Base-by-base conservation (phyloP, 106 monocot genomes). In the Dendrobium catenatum region DNA sequence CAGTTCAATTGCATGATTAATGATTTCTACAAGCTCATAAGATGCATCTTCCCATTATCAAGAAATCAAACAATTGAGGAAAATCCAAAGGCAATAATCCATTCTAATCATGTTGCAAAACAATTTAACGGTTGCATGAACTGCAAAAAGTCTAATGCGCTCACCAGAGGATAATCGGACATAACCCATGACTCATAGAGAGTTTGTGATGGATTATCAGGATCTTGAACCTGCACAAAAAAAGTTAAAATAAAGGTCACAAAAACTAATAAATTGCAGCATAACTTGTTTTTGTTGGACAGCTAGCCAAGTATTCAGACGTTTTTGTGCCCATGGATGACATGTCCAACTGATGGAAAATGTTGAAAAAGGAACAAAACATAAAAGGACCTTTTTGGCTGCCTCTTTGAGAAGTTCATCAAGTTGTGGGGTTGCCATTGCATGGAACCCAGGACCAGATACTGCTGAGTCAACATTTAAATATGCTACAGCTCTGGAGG, bases 151-250 rank as follows among this genome's bases (percentile, higher is more conserved):
- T 5, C 9, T 55, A 13, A 40, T 41, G 79, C 86, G 82, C 91
- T 93, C 51, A 42, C 43, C 6, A 89, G 77, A 55, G 91, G 88
- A 72, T 33, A 67, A 77, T 11, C 33, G 61, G 86, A 85, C 37
- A 55, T 68, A 6, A 82, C 77, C 95, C 95, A 95, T 64, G 93
- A 87, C n/a, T 93, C 85, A 78, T 91, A 91, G 42, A 95, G 11
- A 42, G 88, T 87, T 80, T 80, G 86, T 55, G 91, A 89, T 15
- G 88, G 84, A 59, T 95, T 93, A 51, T 95, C 91, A 37, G 95
- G 95, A 80, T 92, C 89, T 85, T 79, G 76, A 83, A 95, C 93
- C 93, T 93, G 80, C 84, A 88, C 22, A 86, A 78, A 13, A 27
- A 2, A 42, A 26, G 2, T 73, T 33, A 73, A 42, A 13, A 33